phyloP scores from a whole-genome alignment of 768 basidiomycete species.

The Lactifluus pinguis region DNA sequence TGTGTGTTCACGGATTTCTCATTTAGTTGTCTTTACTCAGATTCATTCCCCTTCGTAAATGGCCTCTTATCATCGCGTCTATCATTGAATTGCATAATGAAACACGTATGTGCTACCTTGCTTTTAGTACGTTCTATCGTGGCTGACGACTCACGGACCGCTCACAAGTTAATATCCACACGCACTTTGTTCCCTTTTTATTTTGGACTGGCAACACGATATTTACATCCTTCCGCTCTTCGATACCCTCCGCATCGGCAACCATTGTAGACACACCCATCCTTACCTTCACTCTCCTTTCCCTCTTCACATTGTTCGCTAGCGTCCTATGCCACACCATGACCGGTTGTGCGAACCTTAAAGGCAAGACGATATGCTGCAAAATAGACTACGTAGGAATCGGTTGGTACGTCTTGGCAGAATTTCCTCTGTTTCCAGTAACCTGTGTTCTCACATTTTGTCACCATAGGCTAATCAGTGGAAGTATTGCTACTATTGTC shows the following conservation, averaged over 20 bases:
- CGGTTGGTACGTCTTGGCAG: slow-evolving; percentile 51
- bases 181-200: slow-evolving; percentile 76
- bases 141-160: background rate
- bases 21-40: slow-evolving; percentile 30
- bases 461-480: slow-evolving; percentile 66
- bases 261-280: slow-evolving; percentile 45
- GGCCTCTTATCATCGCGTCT: slow-evolving; percentile 74
- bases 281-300: slow-evolving; percentile 58
- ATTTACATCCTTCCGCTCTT: slow-evolving; percentile 26
- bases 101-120: slow-evolving; percentile 49
- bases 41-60: slow-evolving; percentile 81
- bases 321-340: slow-evolving; percentile 81
- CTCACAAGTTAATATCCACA: slow-evolving; percentile 84
- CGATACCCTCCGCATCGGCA: slow-evolving; percentile 18
- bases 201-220: slow-evolving; percentile 50
- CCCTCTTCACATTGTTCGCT: slow-evolving; percentile 63
- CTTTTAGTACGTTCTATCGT: background rate
- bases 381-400: slow-evolving; percentile 88
- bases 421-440: background rate
- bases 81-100: slow-evolving; percentile 82
- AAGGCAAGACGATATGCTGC: slow-evolving; percentile 77
- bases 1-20: background rate
- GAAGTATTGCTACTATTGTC: slow-evolving; percentile 67
- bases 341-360: slow-evolving; percentile 72
- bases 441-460: background rate